Evolutionary conservation across 208 protist genomes (phyloP).

Genomic region (Trypanosoma congolense): DNA sequence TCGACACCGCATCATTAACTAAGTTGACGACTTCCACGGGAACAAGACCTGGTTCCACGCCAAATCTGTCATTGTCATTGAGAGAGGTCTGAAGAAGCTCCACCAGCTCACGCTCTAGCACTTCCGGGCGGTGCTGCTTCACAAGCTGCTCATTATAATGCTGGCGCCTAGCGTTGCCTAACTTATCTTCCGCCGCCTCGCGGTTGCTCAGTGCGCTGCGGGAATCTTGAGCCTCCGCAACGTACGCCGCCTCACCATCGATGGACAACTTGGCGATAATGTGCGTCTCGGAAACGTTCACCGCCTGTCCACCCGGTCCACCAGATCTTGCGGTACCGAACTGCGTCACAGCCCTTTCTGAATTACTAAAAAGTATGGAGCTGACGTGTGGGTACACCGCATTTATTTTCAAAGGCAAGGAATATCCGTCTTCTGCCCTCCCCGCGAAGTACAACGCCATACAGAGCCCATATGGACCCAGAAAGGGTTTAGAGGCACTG

Average conservation of each 20-base stretch:
- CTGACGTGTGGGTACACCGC: slow-evolving; percentile 52
- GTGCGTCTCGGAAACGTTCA: slow-evolving; percentile 86
- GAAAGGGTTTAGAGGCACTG: slow-evolving; percentile 4
- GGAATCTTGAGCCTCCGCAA: slow-evolving; percentile 80
- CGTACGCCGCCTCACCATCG: slow-evolving; percentile 62
- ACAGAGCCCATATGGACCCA: slow-evolving; percentile 55
- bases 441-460: slow-evolving; percentile 33
- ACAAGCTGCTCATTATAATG: slow-evolving; percentile 75
- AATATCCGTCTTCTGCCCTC: not conserved
- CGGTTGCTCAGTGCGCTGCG: slow-evolving; percentile 80
- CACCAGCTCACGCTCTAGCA: slow-evolving; percentile 34
- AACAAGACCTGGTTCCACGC: slow-evolving; percentile 21
- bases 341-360: slow-evolving; percentile 30
- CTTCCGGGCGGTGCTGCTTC: slow-evolving; percentile 39
- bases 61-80: slow-evolving; percentile 5
- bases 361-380: slow-evolving; percentile 43
- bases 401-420: slow-evolving; percentile 31
- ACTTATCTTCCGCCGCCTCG: slow-evolving; percentile 63
- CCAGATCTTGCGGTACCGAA: slow-evolving; percentile 80
- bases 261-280: slow-evolving; percentile 76
- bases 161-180: slow-evolving; percentile 38
- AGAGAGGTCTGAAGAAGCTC: slow-evolving; percentile 9
- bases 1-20: slow-evolving; percentile 21
- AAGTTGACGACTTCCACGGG: slow-evolving; percentile 26
- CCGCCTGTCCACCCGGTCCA: slow-evolving; percentile 84